These are phyloP conservation scores for Coemansia sp. DNA, from an alignment of 192 early-diverging fungal genomes.

Conservation along the genomic window DNA sequence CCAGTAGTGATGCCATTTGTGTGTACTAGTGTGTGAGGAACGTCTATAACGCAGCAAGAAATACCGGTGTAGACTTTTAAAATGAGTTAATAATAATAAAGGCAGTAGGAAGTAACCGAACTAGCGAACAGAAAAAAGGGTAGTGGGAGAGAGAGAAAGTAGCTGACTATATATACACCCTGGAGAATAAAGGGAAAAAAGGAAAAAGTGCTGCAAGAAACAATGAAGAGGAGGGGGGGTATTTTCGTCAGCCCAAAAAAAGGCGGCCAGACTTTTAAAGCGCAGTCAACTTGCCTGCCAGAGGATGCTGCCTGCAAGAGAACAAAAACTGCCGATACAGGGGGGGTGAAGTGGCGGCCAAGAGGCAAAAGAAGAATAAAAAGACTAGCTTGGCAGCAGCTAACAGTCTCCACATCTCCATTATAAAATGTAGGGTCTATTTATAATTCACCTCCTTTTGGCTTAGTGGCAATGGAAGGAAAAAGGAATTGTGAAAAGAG, in stretches of 20 bases:
- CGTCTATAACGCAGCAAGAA: not conserved
- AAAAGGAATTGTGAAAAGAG: conserved; percentile 1
- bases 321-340: not conserved
- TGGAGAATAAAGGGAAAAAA: not conserved
- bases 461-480: not conserved
- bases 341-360: not conserved
- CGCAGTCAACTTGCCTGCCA: not conserved
- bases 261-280: not conserved
- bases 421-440: conserved; percentile 14
- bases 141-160: not conserved
- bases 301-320: not conserved
- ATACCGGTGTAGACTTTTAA: not conserved
- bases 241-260: not conserved
- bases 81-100: conserved; percentile 7
- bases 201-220: not conserved
- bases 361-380: not conserved
- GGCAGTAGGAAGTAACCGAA: not conserved
- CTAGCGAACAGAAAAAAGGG: not conserved
- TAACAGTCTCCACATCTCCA: conserved; percentile 10
- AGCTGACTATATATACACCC: not conserved
- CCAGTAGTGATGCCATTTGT: not conserved
- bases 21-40: not conserved
- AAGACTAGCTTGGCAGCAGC: not conserved
- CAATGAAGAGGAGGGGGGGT: not conserved
- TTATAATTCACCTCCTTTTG: not conserved